Conservation (phyloP, 1,284 basidiomycete species). For the Ustilago trichophora region DNA sequence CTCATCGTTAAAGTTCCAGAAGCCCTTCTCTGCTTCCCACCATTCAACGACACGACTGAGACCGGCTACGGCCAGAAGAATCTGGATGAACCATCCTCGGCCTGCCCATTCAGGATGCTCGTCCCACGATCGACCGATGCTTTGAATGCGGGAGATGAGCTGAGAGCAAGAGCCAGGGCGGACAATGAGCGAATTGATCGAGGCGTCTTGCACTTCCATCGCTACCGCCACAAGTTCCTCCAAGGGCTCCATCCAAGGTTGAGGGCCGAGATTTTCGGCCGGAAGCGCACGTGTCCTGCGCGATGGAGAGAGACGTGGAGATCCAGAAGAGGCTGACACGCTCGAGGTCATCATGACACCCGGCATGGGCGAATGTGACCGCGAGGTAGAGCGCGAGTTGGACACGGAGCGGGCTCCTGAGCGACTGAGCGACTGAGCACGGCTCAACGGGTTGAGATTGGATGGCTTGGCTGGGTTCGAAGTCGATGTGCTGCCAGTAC, state of each 20-base stretch:
- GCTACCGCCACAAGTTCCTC: constrained; percentile 93
- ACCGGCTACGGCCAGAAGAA: constrained; percentile 86
- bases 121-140: constrained; percentile 92
- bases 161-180: constrained; percentile 85
- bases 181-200: constrained; percentile 82
- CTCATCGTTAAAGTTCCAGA: constrained; percentile 98
- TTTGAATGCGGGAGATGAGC: constrained; percentile 87
- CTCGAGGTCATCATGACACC: constrained; percentile 48
- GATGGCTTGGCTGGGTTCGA: constrained; percentile 37
- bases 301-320: constrained; percentile 55
- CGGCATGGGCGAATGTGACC: constrained; percentile 91
- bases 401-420: constrained; percentile 67
- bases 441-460: constrained; percentile 45
- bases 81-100: constrained; percentile 96
- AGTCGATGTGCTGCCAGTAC: constrained; percentile 20
- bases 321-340: constrained; percentile 54
- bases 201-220: constrained; percentile 92
- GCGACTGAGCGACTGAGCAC: constrained; percentile 38
- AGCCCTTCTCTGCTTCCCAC: constrained; percentile 99
- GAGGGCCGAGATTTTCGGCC: constrained; percentile 37
- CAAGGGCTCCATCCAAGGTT: constrained; percentile 75
- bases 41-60: constrained; percentile 96
- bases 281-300: constrained; percentile 47
- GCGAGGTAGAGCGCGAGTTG: constrained; percentile 93
- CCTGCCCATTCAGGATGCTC: constrained; percentile 98